Conservation (phyloP, 352 stramenopile genomes). For the Pythium monospermum region DNA sequence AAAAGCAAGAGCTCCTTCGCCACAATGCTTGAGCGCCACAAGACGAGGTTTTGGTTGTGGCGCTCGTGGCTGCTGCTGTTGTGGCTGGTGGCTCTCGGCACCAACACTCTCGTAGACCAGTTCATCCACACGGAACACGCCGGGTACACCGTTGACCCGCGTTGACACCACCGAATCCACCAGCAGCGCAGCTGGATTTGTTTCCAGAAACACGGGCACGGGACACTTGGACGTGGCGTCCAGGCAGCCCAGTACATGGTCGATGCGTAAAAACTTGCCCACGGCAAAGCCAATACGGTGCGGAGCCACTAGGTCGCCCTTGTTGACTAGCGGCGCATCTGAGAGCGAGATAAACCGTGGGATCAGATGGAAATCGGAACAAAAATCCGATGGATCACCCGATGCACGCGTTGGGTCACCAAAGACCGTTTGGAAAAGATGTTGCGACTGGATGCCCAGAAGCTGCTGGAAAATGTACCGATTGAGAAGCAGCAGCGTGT, state of each 20-base stretch:
- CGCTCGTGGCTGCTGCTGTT: neutral
- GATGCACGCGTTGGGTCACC: conserved; percentile 44
- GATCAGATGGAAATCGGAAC: conserved; percentile 74
- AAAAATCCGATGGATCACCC: conserved; percentile 51
- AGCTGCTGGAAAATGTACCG: conserved; percentile 72
- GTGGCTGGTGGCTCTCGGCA: neutral
- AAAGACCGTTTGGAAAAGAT: conserved; percentile 69
- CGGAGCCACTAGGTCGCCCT: conserved; percentile 49
- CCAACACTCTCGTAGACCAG: conserved; percentile 29
- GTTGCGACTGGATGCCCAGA: conserved; percentile 61
- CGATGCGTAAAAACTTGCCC: conserved; percentile 55
- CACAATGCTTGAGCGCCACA: conserved; percentile 42
- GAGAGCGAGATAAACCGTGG: conserved; percentile 77
- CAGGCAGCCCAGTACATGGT: conserved; percentile 63
- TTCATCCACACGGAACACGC: conserved; percentile 58
- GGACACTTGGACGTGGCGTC: conserved; percentile 49
- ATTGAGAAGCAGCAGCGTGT: conserved; percentile 65
- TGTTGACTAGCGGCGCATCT: conserved; percentile 56
- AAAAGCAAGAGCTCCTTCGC: conserved; percentile 49
- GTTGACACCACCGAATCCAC: conserved; percentile 72
- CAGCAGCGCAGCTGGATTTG: conserved; percentile 43
- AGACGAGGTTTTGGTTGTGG: conserved; percentile 1
- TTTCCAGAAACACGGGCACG: conserved; percentile 39
- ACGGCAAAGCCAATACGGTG: conserved; percentile 80
- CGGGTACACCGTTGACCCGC: conserved; percentile 56